Base-by-base conservation (phyloP, 345 rosid species). In the Moricandia moricandioides region DNA sequence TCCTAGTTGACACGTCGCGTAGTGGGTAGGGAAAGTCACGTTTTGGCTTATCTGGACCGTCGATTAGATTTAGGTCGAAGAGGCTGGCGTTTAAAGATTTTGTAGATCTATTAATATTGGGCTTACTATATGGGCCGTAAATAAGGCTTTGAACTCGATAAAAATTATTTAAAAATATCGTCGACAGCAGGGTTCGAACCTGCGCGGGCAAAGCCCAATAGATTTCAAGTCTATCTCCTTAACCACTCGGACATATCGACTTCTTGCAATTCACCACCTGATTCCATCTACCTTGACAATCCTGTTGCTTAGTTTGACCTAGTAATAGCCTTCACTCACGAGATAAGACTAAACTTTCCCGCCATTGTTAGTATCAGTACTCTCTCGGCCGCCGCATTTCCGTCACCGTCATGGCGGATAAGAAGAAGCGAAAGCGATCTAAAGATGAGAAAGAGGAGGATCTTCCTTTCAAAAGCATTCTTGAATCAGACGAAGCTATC, bases 191-290 rank as follows among this genome's bases (percentile, higher is more conserved):
- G 92, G 84, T 87, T 89, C 89, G 89, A 91, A 89, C 87, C 87
- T 86, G 89, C 88, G 91, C 86, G 87, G 88, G 89, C 92, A 72
- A 10, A 83, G 84, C 89, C 89, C 88, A 86, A 86, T 83, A 88
- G 86, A 91, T 88, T 86, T 91, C 92, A 88, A 88, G 93, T 90
- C 93, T 87, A 87, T 84, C 96, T 91, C 95, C 97, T 89, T 94
- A 85, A 91, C 95, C 96, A 89, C 96, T 88, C 93, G 91, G 95
- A 91, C 97, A 91, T 94, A 91, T 89, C 89, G 94, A 91, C 96
- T 17, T 52, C 6, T 24, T 33, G 24, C 24, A 21, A 21, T 2
- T 21, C 24, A 21, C 24, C 24, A 21, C 24, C 24, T 21, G 24
- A 21, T 21, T 21, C n/a, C n/a, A 21, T 21, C 24, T 21, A 1